Percentiles rank a stretch among this genome's conserved stretches.
Evolutionary conservation across 2,329 filamentous ascomycete genomes (phyloP).

Genomic region (Geosmithia flava): DNA sequence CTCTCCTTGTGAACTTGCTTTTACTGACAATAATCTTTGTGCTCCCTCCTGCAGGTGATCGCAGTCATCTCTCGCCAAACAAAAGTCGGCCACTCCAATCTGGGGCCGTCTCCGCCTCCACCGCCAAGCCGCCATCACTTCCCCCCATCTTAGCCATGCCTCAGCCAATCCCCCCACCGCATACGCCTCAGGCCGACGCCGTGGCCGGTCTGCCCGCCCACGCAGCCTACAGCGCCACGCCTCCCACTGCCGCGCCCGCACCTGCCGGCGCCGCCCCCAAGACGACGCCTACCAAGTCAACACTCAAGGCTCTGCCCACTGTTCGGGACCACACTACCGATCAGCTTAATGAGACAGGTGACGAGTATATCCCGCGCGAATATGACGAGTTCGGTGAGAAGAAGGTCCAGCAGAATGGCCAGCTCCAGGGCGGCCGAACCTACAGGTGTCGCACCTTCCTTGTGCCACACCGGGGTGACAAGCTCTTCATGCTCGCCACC

Average conservation of each 20-base stretch:
- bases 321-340: conserved; percentile 96
- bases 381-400: conserved; percentile 87
- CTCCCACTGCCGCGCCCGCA: conserved; percentile 18
- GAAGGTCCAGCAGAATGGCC: conserved; percentile 78
- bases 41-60: too few species aligned
- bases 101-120: conserved; percentile 29
- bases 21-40: too few species aligned
- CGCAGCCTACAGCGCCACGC: conserved; percentile 10
- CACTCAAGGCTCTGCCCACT: conserved; percentile 88
- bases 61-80: too few species aligned
- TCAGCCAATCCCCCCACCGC: conserved; percentile 32
- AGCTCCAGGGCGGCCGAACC: conserved; percentile 68
- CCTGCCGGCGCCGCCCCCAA: conserved; percentile 53
- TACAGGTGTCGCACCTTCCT: conserved; percentile 91
- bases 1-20: too few species aligned
- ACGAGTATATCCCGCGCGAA: conserved; percentile 92
- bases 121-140: conserved; percentile 47
- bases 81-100: too few species aligned
- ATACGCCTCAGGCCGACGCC: conserved; percentile 40
- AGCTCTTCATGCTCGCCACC: conserved; percentile 96
- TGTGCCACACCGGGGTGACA: conserved; percentile 80
- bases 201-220: conserved; percentile 31
- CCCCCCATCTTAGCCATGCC: conserved; percentile 27
- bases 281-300: conserved; percentile 67
- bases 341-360: conserved; percentile 75